Conservation (phyloP, 1,284 basidiomycete species). For the Xanthoconium separans region DNA sequence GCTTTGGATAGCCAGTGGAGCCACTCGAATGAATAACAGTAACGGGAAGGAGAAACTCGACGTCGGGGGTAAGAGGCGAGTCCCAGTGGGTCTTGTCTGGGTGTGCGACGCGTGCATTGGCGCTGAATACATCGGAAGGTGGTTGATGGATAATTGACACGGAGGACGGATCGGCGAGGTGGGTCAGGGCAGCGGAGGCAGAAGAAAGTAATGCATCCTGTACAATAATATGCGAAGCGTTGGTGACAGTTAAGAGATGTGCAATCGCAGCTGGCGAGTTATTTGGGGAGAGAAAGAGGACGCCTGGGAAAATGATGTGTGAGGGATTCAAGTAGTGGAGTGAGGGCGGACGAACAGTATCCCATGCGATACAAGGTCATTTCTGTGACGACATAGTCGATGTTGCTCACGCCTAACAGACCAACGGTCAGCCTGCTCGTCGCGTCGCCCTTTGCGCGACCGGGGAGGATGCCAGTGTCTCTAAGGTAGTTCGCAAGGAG, state of each 20-base stretch:
- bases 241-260: slow-evolving; percentile 52
- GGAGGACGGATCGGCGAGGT: slow-evolving; percentile 19
- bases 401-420: slow-evolving; percentile 28
- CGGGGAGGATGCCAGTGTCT: slow-evolving; percentile 17
- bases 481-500: slow-evolving; percentile 29
- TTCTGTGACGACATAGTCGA: slow-evolving; percentile 30
- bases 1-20: slow-evolving; percentile 48
- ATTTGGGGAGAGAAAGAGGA: slow-evolving; percentile 52
- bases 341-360: slow-evolving; percentile 23
- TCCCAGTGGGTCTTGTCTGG: slow-evolving; percentile 36
- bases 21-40: slow-evolving; percentile 65
- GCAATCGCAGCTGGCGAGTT: slow-evolving; percentile 57
- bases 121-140: slow-evolving; percentile 13
- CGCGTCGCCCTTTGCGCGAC: slow-evolving; percentile 26
- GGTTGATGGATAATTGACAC: slow-evolving; percentile 27
- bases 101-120: slow-evolving; percentile 29
- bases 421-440: slow-evolving; percentile 28
- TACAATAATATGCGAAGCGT: slow-evolving; percentile 41
- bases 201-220: slow-evolving; percentile 18
- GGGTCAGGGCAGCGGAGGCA: slow-evolving; percentile 16
- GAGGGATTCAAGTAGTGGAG: neutral
- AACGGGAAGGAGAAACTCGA: slow-evolving; percentile 43
- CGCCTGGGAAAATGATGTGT: slow-evolving; percentile 13
- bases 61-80: slow-evolving; percentile 41
- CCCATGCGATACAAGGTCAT: slow-evolving; percentile 31